A percentile compares a stretch with the other conserved stretches of the same genome.
Evolutionary conservation across 371 early-diverging fungal species (phyloP).

Genomic region (Phascolomyces articulosus): DNA sequence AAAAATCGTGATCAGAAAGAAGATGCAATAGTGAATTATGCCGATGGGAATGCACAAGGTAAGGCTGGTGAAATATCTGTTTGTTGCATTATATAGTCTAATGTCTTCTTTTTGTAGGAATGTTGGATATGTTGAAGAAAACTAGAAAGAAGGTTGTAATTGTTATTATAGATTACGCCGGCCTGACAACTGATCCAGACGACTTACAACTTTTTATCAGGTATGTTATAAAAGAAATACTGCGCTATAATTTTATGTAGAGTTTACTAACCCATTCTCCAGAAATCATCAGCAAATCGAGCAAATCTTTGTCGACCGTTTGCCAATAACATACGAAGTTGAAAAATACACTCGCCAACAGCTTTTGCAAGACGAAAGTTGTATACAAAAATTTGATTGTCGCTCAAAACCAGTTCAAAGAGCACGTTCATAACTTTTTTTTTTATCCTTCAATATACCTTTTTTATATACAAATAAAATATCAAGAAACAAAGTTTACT

Average conservation of each 20-base stretch:
- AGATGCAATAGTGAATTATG: constrained; percentile 1
- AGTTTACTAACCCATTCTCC: constrained; percentile 7
- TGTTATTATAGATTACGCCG: constrained; percentile 15
- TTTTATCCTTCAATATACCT: background rate
- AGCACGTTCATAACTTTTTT: constrained; percentile 5
- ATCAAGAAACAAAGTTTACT: background rate
- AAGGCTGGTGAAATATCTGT: background rate
- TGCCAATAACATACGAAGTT: constrained; percentile 9
- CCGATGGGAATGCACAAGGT: constrained; percentile 10
- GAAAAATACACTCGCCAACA: constrained; percentile 13
- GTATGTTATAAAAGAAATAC: constrained; percentile 12
- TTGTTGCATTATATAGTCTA: constrained; percentile 5
- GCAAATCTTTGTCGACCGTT: background rate
- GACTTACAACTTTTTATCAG: constrained; percentile 9
- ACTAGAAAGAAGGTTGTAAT: constrained; percentile 6
- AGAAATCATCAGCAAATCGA: constrained; percentile 11
- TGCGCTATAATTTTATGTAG: constrained; percentile 9
- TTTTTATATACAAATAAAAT: constrained; percentile 2
- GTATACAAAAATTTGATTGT: constrained; percentile 12
- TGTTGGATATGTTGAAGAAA: constrained; percentile 10
- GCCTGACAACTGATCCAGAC: constrained; percentile 15
- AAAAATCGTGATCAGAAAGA: constrained; percentile 6
- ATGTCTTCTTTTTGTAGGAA: constrained; percentile 2
- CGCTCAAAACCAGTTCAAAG: constrained; percentile 9
- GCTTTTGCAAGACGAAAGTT: constrained; percentile 9